Conservation (phyloP, 306 rosid genomes). For the Arachis stenosperma region DNA sequence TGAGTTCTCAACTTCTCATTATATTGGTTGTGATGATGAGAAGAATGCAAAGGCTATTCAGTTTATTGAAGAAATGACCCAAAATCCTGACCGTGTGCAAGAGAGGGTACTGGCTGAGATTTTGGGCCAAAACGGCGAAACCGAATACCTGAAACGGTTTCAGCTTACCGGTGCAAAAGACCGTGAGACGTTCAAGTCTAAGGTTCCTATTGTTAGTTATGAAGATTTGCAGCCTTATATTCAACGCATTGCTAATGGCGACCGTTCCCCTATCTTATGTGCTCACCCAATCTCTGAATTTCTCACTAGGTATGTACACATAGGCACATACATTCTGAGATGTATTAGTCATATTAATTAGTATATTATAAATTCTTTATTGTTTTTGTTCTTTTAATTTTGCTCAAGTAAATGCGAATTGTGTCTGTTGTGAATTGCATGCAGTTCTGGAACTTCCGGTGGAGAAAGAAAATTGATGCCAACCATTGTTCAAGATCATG, state of each 20-base stretch:
- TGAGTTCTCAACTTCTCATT: conserved; percentile 33
- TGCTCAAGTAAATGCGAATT: neutral
- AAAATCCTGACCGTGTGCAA: conserved; percentile 55
- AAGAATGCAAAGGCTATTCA: conserved; percentile 60
- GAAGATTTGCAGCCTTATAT: conserved; percentile 73
- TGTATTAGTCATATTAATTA: neutral
- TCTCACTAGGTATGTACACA: conserved; percentile 65
- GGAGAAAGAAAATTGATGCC: conserved; percentile 93
- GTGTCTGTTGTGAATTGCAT: neutral
- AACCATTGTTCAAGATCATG: conserved; percentile 66
- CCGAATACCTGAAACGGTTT: conserved; percentile 70
- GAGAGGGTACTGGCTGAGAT: conserved; percentile 60
- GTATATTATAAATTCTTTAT: neutral
- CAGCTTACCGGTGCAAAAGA: conserved; percentile 65
- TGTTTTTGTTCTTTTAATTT: neutral
- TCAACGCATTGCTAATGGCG: conserved; percentile 86
- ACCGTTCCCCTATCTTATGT: conserved; percentile 71
- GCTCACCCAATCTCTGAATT: conserved; percentile 80
- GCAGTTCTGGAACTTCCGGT: conserved; percentile 90
- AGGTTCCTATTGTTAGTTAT: conserved; percentile 67
- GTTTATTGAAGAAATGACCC: conserved; percentile 68
- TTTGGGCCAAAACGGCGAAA: conserved; percentile 58
- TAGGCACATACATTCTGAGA: neutral
- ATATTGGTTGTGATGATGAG: conserved; percentile 38
- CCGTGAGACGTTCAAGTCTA: conserved; percentile 65